Evolutionary conservation across 1,139 yeast species (phyloP).

Genomic region (Kodamaea ohmeri): DNA sequence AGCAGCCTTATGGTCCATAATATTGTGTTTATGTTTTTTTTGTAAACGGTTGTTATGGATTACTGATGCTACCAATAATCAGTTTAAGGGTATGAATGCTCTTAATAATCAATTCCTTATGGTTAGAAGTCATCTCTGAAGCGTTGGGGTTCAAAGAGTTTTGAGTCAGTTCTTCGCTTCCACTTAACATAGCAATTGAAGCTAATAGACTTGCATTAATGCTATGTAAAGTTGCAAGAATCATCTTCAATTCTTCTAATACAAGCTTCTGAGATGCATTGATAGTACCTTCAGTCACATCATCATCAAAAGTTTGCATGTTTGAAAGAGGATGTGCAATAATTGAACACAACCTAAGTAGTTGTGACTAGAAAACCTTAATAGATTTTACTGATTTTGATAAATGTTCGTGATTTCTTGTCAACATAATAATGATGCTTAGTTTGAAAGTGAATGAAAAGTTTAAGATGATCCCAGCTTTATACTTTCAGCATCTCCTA

Average conservation of each 20-base stretch:
- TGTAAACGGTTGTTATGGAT: not conserved
- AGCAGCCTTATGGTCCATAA: constrained; percentile 34
- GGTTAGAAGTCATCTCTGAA: not conserved
- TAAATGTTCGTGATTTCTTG: too few relatives aligned
- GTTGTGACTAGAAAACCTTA: too few relatives aligned
- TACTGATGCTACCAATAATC: not conserved
- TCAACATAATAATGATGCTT: too few relatives aligned
- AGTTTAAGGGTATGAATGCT: constrained; percentile 2
- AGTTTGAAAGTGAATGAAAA: too few relatives aligned
- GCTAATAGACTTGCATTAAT: constrained; percentile 30
- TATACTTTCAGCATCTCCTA: too few relatives aligned
- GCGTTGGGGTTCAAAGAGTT: too few relatives aligned
- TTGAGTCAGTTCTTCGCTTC: not conserved
- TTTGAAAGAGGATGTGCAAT: too few relatives aligned
- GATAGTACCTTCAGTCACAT: not conserved
- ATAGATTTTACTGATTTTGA: too few relatives aligned
- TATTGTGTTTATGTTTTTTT: not conserved
- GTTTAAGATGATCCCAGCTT: too few relatives aligned
- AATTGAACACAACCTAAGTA: too few relatives aligned
- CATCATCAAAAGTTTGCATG: too few relatives aligned
- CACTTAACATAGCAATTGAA: constrained; percentile 20
- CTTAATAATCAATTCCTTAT: not conserved
- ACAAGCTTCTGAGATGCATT: constrained; percentile 24
- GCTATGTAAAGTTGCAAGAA: constrained; percentile 29
- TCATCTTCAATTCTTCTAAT: constrained; percentile 33